A percentile compares a stretch with the other conserved stretches of the same genome.
Evolutionary conservation across 164 flowering plant genomes (phyloP).

Genomic region (Piper longum): DNA sequence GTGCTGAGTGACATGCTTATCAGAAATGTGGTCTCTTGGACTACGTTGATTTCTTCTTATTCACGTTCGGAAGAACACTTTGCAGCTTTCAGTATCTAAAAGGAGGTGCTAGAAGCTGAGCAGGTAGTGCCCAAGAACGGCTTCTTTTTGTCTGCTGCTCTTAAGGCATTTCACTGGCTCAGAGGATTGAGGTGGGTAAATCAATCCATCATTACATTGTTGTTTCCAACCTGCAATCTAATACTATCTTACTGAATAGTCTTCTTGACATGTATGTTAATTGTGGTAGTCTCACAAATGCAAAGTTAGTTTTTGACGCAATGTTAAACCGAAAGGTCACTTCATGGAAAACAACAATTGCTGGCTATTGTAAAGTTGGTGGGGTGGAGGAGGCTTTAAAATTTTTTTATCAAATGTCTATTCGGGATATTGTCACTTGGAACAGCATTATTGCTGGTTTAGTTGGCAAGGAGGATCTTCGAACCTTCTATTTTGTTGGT

Average conservation of each 20-base stretch:
- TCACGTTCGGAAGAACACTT: slow-evolving; percentile 8
- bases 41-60: slow-evolving; percentile 15
- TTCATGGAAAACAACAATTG: slow-evolving; percentile 21
- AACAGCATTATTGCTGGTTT: slow-evolving; percentile 19
- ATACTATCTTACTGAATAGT: slow-evolving; percentile 17
- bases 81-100: slow-evolving; percentile 10
- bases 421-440: slow-evolving; percentile 18
- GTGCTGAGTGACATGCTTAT: slow-evolving; percentile 15
- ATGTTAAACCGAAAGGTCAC: slow-evolving; percentile 2
- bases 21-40: slow-evolving; percentile 23
- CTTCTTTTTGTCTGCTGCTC: slow-evolving; percentile 14
- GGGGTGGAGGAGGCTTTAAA: slow-evolving; percentile 15
- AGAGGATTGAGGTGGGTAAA: slow-evolving; percentile 15
- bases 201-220: slow-evolving; percentile 10
- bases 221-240: slow-evolving; percentile 5
- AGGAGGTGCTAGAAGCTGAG: slow-evolving; percentile 5
- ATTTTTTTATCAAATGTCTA: slow-evolving; percentile 14
- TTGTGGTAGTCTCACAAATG: slow-evolving; percentile 14
- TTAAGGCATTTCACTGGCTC: slow-evolving; percentile 13
- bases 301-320: slow-evolving; percentile 13
- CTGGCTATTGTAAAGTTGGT: slow-evolving; percentile 15
- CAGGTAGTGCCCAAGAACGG: slow-evolving; percentile 10
- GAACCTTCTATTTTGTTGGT: slow-evolving; percentile 8
- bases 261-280: slow-evolving; percentile 23
- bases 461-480: slow-evolving; percentile 1